A percentile compares a stretch with the other conserved stretches of the same genome.
These are phyloP conservation scores for Theobroma grandiflorum DNA, from an alignment of 441 rosid species.

Conservation along the genomic window DNA sequence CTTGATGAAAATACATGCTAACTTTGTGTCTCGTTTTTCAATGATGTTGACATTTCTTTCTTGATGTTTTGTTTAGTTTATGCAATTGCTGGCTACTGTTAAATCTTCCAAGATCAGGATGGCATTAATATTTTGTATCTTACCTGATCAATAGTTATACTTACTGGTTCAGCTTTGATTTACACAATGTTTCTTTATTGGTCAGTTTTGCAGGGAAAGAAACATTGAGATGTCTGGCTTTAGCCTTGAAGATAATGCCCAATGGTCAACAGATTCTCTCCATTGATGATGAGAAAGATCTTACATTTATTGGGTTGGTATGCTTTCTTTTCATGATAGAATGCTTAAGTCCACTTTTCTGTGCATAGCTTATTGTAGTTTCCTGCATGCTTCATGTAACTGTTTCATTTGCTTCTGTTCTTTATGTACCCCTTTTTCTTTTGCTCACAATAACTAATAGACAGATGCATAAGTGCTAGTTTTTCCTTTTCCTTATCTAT, in stretches of 20 bases:
- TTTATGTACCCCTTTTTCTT: neutral
- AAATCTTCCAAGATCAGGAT: constrained; percentile 1
- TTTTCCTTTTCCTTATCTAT: neutral
- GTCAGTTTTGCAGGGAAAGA: constrained; percentile 96
- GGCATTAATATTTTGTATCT: neutral
- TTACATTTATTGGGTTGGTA: constrained; percentile 99
- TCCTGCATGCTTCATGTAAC: neutral
- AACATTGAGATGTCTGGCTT: constrained; percentile 91
- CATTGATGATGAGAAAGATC: constrained; percentile 88
- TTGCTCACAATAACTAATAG: neutral
- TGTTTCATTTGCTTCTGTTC: neutral
- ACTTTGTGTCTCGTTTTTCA: neutral
- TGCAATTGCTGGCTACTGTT: neutral
- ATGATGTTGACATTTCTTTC: neutral
- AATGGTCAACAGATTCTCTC: constrained; percentile 75
- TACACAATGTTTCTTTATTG: constrained; percentile 9
- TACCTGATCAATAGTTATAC: neutral
- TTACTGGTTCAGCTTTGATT: constrained; percentile 18
- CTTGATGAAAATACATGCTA: constrained; percentile 11
- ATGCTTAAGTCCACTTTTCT: constrained; percentile 14
- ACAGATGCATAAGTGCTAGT: neutral
- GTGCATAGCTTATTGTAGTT: neutral
- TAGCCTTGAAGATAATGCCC: constrained; percentile 90
- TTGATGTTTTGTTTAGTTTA: constrained; percentile 8
- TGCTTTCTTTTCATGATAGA: constrained; percentile 63